These are phyloP conservation scores for Psilocybe cyanescens DNA, from an alignment of 768 basidiomycete genomes.

Conservation along the genomic window DNA sequence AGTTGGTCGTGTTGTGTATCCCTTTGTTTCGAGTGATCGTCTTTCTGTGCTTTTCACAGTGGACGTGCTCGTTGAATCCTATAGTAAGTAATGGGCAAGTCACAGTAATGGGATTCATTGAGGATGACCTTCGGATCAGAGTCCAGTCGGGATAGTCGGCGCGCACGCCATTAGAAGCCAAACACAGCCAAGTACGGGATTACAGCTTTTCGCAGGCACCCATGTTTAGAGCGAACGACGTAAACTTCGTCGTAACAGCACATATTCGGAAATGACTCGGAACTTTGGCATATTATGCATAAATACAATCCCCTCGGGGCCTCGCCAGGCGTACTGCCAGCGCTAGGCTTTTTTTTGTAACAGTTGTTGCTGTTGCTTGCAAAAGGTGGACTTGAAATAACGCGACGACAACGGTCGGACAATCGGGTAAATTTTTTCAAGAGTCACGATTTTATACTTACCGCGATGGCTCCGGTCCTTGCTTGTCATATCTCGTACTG, in stretches of 20 bases:
- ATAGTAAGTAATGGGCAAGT: too few species aligned
- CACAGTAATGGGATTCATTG: too few species aligned
- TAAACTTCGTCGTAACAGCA: not conserved
- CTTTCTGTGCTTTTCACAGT: too few species aligned
- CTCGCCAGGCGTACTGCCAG: not conserved
- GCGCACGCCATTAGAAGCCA: not conserved
- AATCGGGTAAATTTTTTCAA: constrained; percentile 7
- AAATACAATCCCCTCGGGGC: not conserved
- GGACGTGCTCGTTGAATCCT: too few species aligned
- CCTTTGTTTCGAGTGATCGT: too few species aligned
- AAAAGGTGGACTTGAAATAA: not conserved
- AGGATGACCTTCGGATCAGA: too few species aligned
- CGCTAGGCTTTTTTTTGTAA: not conserved
- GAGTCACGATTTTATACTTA: constrained; percentile 1
- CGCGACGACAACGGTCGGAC: not conserved
- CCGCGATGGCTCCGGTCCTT: not conserved
- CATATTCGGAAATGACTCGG: constrained; percentile 16
- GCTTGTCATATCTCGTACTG: not conserved
- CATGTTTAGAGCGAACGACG: not conserved
- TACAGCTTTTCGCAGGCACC: not conserved
- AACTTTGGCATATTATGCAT: not conserved
- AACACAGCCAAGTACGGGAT: not conserved
- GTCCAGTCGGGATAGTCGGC: not conserved
- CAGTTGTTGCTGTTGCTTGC: too few species aligned
- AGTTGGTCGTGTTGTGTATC: too few species aligned